A percentile compares a stretch with the other conserved stretches of the same genome.
Conservation (phyloP, 2,329 filamentous ascomycete species). For the Cyclaneusma minus region DNA sequence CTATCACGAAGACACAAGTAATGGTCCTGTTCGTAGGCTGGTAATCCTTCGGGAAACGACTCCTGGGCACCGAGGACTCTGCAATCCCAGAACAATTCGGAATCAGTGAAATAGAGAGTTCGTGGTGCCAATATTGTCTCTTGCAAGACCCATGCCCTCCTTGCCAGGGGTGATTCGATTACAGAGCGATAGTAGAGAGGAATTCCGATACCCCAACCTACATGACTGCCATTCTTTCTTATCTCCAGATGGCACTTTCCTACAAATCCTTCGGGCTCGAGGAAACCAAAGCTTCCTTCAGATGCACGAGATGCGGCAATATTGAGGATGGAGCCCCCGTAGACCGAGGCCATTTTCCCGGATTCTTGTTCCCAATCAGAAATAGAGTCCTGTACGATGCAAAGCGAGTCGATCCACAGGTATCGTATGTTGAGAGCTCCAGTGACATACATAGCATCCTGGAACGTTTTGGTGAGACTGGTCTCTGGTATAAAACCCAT, state of each 20-base stretch:
- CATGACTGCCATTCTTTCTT: too few species aligned
- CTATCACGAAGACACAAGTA: constrained; percentile 2
- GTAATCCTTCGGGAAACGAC: constrained; percentile 3
- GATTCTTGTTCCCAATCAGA: constrained; percentile 10
- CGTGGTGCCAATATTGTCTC: constrained; percentile 8
- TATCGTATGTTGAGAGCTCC: constrained; percentile 5
- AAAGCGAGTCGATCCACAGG: constrained; percentile 11
- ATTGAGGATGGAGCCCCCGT: constrained; percentile 6
- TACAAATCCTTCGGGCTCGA: constrained; percentile 1
- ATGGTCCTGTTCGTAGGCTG: constrained; percentile 1
- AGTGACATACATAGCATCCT: constrained; percentile 7
- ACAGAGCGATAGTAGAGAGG: background rate
- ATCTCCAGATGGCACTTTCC: background rate
- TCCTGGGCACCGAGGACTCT: constrained; percentile 2
- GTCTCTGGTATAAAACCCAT: constrained; percentile 3
- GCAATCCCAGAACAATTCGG: constrained; percentile 11
- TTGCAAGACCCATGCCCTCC: constrained; percentile 8
- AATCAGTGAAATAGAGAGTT: constrained; percentile 6
- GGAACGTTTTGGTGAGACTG: constrained; percentile 7
- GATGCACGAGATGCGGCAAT: constrained; percentile 7
- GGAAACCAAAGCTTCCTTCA: constrained; percentile 6
- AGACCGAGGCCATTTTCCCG: constrained; percentile 6
- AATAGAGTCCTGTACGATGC: constrained; percentile 7
- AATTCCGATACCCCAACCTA: constrained; percentile 1
- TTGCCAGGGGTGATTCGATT: constrained; percentile 4